Base-by-base conservation (phyloP, 2,329 filamentous ascomycete genomes). In the Cladosporium sp. region DNA sequence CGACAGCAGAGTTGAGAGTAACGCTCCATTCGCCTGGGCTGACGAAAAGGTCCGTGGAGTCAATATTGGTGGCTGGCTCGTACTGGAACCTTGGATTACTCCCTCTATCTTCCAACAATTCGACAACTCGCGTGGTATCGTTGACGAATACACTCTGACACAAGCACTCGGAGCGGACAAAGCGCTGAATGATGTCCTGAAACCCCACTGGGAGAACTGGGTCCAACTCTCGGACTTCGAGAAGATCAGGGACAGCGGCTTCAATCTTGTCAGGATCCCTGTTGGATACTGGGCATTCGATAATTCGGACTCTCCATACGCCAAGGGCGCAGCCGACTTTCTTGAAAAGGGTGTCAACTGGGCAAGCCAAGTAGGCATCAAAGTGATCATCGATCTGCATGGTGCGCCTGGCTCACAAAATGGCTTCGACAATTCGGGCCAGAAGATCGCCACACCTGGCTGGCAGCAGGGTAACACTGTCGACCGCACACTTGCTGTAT, bases 321-420 rank as follows among this genome's bases (percentile, higher is more conserved):
- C 79, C 2, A 69, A 74, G 60, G 82, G 82, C 4, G 79, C 80
- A 15, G 78, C 78, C 5, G 68, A 70, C 0, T 85, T 84, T 64
- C 72, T 85, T 14, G 82, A 84, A 59, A 73, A 75, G 22, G 83
- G 82, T 15, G 79, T 85, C 54, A 79, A 80, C 49, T 86, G 83
- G 82, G 80, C 83, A 4, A 68, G 80, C 42, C 73, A 73, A 37
- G 72, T 78, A 0, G 78, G 79, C 1, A 67, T 84, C 38, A 82
- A 84, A 68, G 75, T 85, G n/a, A 80, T 87, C 73, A 79, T 89
- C 65, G 87, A 89, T 69, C 73, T 89, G 20, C 87, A 89, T 67
- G 86, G 86, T 64, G 83, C 84, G 34, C 82, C 84, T 17, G 80
- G 80, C 6, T 86, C 83, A 6, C 85, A 88, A 65, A 88, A 88